phyloP scores from a whole-genome alignment of 2,329 filamentous ascomycete species.

The Aspergillus pseudonomiae region DNA sequence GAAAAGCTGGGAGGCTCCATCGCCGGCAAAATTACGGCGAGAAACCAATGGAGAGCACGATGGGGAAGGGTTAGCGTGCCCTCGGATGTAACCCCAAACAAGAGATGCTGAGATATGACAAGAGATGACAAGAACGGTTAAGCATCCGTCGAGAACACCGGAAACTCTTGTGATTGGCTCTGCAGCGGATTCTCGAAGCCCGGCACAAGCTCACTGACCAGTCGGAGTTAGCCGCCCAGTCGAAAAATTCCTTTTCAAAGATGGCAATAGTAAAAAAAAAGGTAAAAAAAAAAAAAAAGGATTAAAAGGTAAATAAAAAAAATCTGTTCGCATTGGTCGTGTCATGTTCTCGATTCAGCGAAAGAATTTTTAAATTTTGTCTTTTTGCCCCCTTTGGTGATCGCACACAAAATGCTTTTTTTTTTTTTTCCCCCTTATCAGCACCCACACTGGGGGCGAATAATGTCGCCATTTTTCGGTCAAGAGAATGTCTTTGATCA shows the following conservation, averaged over 20 bases:
- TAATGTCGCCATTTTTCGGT: not conserved
- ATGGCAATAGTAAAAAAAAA: not conserved
- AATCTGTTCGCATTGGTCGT: not conserved
- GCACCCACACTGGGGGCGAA: not conserved
- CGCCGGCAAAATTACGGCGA: slow-evolving; percentile 22
- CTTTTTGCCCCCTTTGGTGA: not conserved
- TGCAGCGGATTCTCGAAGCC: slow-evolving; percentile 17
- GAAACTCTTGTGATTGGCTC: slow-evolving; percentile 14
- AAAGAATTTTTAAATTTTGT: not conserved
- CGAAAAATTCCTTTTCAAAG: not conserved
- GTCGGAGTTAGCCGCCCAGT: slow-evolving; percentile 11
- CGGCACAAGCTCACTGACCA: not conserved
- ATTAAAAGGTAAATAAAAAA: not conserved
- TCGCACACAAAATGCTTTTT: not conserved
- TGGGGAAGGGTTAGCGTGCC: slow-evolving; percentile 13
- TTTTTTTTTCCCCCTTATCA: not conserved
- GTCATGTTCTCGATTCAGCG: not conserved
- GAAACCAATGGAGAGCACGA: slow-evolving; percentile 8
- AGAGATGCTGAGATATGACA: slow-evolving; percentile 19
- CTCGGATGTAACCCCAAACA: slow-evolving; percentile 35
- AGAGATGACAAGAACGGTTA: slow-evolving; percentile 23
- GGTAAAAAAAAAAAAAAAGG: not conserved
- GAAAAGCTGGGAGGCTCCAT: slow-evolving; percentile 21
- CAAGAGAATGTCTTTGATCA: not conserved
- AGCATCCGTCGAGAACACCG: slow-evolving; percentile 21